These are phyloP conservation scores for Phlyctochytrium planicorne DNA, from an alignment of 192 early-diverging fungal species.

Conservation along the genomic window DNA sequence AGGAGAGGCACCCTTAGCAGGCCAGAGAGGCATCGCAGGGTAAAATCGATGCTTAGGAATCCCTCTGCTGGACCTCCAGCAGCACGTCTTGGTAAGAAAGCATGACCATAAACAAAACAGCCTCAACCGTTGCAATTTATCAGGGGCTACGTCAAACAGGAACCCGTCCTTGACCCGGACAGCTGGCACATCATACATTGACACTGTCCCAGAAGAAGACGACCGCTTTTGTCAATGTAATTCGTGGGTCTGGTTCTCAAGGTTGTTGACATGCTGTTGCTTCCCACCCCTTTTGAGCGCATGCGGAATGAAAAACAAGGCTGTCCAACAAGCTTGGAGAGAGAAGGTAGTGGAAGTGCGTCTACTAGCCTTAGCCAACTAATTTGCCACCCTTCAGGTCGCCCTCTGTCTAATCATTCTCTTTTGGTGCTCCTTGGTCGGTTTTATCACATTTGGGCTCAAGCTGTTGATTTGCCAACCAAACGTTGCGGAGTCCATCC, in stretches of 20 bases:
- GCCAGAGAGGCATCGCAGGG: background rate
- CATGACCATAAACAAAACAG: background rate
- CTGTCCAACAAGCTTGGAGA: constrained; percentile 52
- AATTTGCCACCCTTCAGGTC: constrained; percentile 46
- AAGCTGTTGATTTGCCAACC: background rate
- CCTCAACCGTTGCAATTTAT: background rate
- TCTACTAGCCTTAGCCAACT: background rate
- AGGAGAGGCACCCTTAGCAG: background rate
- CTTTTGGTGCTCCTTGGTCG: constrained; percentile 59
- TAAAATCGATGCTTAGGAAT: background rate
- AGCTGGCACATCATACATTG: background rate
- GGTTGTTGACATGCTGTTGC: constrained; percentile 39
- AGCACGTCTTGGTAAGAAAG: background rate
- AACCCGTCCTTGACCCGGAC: background rate
- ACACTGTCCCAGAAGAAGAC: background rate
- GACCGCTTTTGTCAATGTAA: background rate
- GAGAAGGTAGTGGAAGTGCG: constrained; percentile 48
- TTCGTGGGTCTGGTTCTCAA: constrained; percentile 36
- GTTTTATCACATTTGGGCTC: constrained; percentile 50
- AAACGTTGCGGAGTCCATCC: background rate
- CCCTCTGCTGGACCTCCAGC: background rate
- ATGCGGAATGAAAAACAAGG: constrained; percentile 27
- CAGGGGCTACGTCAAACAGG: background rate
- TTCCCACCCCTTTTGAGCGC: constrained; percentile 22
- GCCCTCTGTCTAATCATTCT: constrained; percentile 85